phyloP scores from a whole-genome alignment of 805 yeast genomes.

The Kazachstania psychrophila region DNA sequence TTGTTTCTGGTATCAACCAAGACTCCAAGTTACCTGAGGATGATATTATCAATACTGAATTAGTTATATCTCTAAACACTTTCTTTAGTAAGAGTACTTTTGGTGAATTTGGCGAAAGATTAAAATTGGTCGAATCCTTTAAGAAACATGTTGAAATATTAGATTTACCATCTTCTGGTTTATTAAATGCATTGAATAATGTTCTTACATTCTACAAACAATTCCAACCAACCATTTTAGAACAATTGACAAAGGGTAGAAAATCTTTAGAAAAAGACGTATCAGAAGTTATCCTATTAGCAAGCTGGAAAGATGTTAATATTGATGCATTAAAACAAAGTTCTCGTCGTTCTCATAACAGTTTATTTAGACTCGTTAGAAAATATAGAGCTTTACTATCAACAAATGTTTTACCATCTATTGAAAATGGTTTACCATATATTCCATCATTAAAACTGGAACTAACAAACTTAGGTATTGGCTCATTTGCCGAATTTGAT shows the following conservation, averaged over 20 bases:
- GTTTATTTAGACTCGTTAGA: slow-evolving; percentile 71
- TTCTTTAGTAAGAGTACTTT: slow-evolving; percentile 66
- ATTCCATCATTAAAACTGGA: slow-evolving; percentile 7
- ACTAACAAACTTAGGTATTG: slow-evolving; percentile 5
- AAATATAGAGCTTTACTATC: slow-evolving; percentile 63
- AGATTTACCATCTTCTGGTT: slow-evolving; percentile 18
- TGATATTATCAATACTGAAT: slow-evolving; percentile 7
- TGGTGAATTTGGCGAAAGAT: slow-evolving; percentile 62
- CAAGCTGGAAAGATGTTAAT: slow-evolving; percentile 96
- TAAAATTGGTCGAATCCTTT: slow-evolving; percentile 58
- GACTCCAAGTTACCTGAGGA: slow-evolving; percentile 22
- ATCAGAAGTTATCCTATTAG: slow-evolving; percentile 73
- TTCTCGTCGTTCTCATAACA: slow-evolving; percentile 80
- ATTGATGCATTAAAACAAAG: slow-evolving; percentile 89
- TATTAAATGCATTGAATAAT: slow-evolving; percentile 22
- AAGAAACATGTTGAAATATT: slow-evolving; percentile 39
- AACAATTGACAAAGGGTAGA: slow-evolving; percentile 37
- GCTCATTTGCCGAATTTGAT: slow-evolving; percentile 6
- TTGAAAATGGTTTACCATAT: slow-evolving; percentile 50
- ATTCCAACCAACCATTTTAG: slow-evolving; percentile 44
- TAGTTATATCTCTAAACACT: slow-evolving; percentile 55
- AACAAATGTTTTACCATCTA: slow-evolving; percentile 41
- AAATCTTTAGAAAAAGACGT: slow-evolving; percentile 66
- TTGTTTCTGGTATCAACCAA: slow-evolving; percentile 35
- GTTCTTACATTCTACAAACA: slow-evolving; percentile 58